phyloP scores from a whole-genome alignment of 192 early-diverging fungal species.

The Obelidium mucronatum region DNA sequence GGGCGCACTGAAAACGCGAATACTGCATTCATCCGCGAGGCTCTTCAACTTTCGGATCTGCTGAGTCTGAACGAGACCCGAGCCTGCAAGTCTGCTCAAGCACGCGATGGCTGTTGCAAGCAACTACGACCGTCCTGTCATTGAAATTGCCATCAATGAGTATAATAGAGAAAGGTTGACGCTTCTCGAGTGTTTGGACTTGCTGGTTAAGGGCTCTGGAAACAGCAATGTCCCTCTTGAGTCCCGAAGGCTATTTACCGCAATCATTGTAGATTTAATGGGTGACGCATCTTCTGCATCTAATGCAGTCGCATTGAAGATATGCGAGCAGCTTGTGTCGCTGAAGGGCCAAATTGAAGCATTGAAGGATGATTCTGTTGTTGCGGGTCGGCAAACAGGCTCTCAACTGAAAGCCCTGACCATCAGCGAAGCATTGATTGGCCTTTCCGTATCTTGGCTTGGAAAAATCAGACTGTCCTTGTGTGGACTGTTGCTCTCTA shows the following conservation, averaged over 20 bases:
- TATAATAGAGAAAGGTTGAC: constrained; percentile 5
- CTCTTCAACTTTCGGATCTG: constrained; percentile 78
- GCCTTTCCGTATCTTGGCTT: background rate
- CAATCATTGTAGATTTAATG: constrained; percentile 6
- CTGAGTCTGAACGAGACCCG: constrained; percentile 80
- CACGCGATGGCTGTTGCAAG: background rate
- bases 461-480: background rate
- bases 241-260: constrained; percentile 7
- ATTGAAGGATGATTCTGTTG: constrained; percentile 16
- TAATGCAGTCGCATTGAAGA: background rate
- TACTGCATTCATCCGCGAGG: constrained; percentile 70
- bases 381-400: constrained; percentile 11
- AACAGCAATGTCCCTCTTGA: background rate
- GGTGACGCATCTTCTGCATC: background rate
- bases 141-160: constrained; percentile 13
- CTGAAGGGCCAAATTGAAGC: constrained; percentile 16
- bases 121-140: constrained; percentile 4
- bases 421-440: constrained; percentile 3
- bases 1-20: constrained; percentile 49
- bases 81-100: constrained; percentile 71
- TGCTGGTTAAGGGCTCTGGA: constrained; percentile 3
- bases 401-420: constrained; percentile 26
- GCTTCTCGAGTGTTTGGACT: constrained; percentile 19
- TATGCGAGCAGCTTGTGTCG: background rate
- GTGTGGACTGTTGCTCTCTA: background rate